Base-by-base conservation (phyloP, 306 rosid species). In the Rosa persica region DNA sequence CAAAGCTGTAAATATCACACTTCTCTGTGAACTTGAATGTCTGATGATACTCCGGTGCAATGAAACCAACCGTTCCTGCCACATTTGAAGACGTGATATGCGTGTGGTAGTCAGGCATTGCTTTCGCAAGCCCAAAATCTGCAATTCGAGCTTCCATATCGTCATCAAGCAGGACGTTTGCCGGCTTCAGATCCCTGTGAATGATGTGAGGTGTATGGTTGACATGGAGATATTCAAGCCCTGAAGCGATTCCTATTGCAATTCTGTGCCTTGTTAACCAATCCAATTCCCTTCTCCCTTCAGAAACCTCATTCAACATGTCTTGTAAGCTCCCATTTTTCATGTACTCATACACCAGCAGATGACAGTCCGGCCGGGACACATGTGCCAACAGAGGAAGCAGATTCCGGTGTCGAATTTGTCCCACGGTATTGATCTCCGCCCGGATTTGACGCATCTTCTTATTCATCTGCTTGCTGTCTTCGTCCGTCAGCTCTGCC, bases 41-140 rank as follows among this genome's bases (percentile, higher is more conserved):
- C 80, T 93, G 98, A 49, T 93, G 97, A 83, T 93, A 93, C 82
- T 96, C 99, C 0, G 99, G 99, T 8, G 99, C 92, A 7, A 96
- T 91, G 36, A 89, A 96, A 0, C 99, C 98, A 40, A 91, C 87
- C 2, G 97, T 91, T 6, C 99, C 99, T 0, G 98, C 98, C 13
- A 93, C 89, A 5, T 86, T 83, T 0, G 97, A 96, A 65, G 93
- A 78, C 13, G 92, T 79, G 49, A 96, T 81, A 65, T 93, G 99
- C 0, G 99, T 96, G 0, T 91, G 54, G 20, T 86, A 87, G 30
- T 96, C 97, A 0, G 98, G 97, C 85, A 96, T 85, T 19, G 90
- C 89, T 68, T 96, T 93, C 0, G 99, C 99, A 3, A 91, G 90
- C 43, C 99, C 98, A n/a, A 96, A 96, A 88, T 96, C 97, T 3